These are phyloP conservation scores for Zygnema cylindricum DNA, from an alignment of 139 green algal species.

Conservation along the genomic window DNA sequence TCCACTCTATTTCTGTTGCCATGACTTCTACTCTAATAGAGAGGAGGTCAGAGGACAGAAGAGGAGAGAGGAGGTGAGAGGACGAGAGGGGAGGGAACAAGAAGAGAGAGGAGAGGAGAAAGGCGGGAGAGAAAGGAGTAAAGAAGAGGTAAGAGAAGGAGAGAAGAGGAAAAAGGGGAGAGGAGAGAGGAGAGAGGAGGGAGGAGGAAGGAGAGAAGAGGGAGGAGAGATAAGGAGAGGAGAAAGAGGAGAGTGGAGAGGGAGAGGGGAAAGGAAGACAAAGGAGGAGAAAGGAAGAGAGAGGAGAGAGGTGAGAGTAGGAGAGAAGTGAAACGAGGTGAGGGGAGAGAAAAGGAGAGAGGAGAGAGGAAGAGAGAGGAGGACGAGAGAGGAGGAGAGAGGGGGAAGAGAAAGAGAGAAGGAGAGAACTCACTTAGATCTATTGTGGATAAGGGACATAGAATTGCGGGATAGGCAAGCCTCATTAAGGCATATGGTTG, in stretches of 20 bases:
- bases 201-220: not conserved
- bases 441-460: constrained; percentile 85
- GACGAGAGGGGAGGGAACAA: not conserved
- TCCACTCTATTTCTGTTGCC: too few relatives aligned
- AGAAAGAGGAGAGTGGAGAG: not conserved
- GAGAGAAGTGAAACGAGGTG: not conserved
- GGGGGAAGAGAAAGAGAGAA: not conserved
- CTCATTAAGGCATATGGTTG: constrained; percentile 69
- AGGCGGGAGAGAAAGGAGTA: not conserved
- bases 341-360: not conserved
- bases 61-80: constrained; percentile 2
- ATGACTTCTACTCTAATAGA: too few relatives aligned
- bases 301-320: not conserved
- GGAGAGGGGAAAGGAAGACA: not conserved
- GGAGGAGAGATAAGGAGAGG: constrained; percentile 7
- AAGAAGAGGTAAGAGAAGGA: not conserved
- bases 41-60: not conserved
- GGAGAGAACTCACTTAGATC: constrained; percentile 63
- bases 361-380: not conserved
- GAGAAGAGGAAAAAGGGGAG: too few relatives aligned
- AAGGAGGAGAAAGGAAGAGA: not conserved
- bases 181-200: not conserved
- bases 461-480: constrained; percentile 69
- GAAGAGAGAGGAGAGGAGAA: not conserved
- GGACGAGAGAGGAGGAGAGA: not conserved